Evolutionary conservation across 352 stramenopile species (phyloP).

Genomic region (Halophytophthora polymorphica): DNA sequence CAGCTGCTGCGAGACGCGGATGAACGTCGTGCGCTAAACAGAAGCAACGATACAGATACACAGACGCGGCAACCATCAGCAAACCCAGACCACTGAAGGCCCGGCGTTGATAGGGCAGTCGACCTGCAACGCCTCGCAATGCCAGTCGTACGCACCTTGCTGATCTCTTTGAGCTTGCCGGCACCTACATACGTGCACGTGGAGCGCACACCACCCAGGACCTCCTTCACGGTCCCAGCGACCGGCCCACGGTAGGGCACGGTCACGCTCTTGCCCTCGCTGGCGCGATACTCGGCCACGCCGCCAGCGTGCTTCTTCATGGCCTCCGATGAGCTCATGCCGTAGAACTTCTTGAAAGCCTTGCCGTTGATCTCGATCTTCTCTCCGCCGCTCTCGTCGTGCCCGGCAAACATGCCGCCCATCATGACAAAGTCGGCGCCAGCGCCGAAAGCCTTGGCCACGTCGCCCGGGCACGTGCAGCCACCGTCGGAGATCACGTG

Average conservation of each 20-base stretch:
- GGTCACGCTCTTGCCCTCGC: conserved; percentile 90
- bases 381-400: conserved; percentile 88
- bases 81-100: neutral
- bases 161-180: conserved; percentile 86
- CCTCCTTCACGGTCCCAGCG: conserved; percentile 79
- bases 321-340: conserved; percentile 89
- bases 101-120: neutral
- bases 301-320: conserved; percentile 92
- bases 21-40: conserved; percentile 88
- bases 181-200: conserved; percentile 93
- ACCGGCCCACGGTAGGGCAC: conserved; percentile 87
- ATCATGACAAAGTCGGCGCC: conserved; percentile 93
- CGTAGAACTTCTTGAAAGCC: conserved; percentile 90
- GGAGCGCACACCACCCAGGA: conserved; percentile 90
- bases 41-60: conserved; percentile 4
- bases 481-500: conserved; percentile 89
- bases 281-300: conserved; percentile 90
- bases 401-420: conserved; percentile 89
- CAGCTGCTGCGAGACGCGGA: conserved; percentile 90
- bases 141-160: conserved; percentile 52
- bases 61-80: neutral
- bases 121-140: neutral
- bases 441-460: conserved; percentile 89
- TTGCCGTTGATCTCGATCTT: conserved; percentile 71
- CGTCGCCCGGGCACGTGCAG: conserved; percentile 87